phyloP scores from a whole-genome alignment of 208 protist species.

The Naegleria lovaniensis region DNA sequence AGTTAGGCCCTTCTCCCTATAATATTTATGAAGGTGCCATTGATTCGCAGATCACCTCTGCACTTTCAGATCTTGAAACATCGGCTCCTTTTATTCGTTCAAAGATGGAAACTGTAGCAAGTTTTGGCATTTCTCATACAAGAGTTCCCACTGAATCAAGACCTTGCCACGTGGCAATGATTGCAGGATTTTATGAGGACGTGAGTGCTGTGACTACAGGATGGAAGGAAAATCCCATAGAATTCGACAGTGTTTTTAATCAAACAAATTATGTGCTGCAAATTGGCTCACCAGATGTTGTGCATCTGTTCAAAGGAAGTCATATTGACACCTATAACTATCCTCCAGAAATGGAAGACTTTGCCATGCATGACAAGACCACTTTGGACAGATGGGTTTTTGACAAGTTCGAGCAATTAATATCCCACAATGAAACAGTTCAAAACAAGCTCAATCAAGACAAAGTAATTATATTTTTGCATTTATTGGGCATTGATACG shows the following conservation, averaged over 20 bases:
- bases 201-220: slow-evolving; percentile 58
- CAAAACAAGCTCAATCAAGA: slow-evolving; percentile 7
- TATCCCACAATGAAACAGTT: background rate
- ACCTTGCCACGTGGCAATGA: slow-evolving; percentile 63
- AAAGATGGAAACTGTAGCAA: background rate
- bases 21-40: background rate
- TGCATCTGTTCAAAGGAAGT: slow-evolving; percentile 52
- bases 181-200: slow-evolving; percentile 72
- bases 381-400: slow-evolving; percentile 62
- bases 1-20: background rate
- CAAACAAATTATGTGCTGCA: slow-evolving; percentile 42
- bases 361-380: slow-evolving; percentile 41
- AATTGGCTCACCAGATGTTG: slow-evolving; percentile 58
- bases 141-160: slow-evolving; percentile 55
- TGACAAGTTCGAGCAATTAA: slow-evolving; percentile 37
- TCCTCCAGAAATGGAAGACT: slow-evolving; percentile 52
- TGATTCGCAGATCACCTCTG: background rate
- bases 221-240: slow-evolving; percentile 62
- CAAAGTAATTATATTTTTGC: slow-evolving; percentile 55
- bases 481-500: slow-evolving; percentile 63
- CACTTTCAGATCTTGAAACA: background rate
- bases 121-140: slow-evolving; percentile 37
- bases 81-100: background rate
- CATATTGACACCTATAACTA: slow-evolving; percentile 35
- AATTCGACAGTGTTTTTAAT: slow-evolving; percentile 68